Evolutionary conservation across 1,139 yeast species (phyloP), one percentile per base, ranked within the genome.

Genomic region (Nakaseomyces nivariensis): DNA sequence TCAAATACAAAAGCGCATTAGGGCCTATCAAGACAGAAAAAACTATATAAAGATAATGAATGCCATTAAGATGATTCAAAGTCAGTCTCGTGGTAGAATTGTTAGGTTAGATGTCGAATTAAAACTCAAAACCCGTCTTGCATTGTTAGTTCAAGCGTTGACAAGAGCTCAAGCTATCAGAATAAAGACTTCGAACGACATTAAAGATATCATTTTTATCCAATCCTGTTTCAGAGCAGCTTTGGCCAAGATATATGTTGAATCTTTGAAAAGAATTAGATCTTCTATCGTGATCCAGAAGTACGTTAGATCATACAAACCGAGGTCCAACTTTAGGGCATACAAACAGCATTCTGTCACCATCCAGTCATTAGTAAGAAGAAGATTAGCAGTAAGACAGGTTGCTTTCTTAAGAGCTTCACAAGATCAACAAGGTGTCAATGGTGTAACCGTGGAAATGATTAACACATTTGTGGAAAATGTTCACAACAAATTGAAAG

Each of bases 1-100:
- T 31, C 72, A 85, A 71, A 85, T 92, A 58, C 99, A 94, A 72
- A 89, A 88, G 77, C 81, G 85, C 61, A 73, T 92, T 65, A 81
- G 88, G 62, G 84, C 79, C 67, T 72, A 77, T 43, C 75, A 77
- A 59, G 79, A 77, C 67, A 84, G 94, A 59, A 77, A 79, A 56
- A 69, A 73, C 60, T 92, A 80, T 63, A 65, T 76, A 57, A 77
- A 73, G 45, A 77, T 76, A 26, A 76, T 81, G 51, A 65, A 68
- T 29, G 78, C 95, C 24, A 76, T 86, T 51, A 68, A 73, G 44
- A 61, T 67, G 32, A 67, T 82, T 41, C 97, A 92, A 67, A 66
- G 84, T 8, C 68, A 80, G 52, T 62, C 77, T 43, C 76, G 87
- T 57, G 97, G 95, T 44, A 73, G 66, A 59, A 62, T 81, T 44